Base-by-base conservation (phyloP, 1,284 basidiomycete species). In the Moniliella sp. region DNA sequence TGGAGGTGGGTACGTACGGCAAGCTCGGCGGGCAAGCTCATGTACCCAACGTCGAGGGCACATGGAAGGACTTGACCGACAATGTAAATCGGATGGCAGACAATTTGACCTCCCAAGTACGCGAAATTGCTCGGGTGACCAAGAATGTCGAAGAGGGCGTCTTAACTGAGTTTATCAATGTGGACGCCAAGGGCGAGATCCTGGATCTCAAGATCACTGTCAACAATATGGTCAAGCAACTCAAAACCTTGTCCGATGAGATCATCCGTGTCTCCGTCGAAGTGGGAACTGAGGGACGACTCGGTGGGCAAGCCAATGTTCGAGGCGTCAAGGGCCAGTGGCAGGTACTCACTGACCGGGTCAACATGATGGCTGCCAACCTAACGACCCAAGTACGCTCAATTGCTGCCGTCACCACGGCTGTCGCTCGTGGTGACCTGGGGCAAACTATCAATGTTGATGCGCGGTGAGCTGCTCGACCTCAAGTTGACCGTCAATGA, bases 141-240 rank as follows among this genome's bases (percentile, higher is more conserved):
- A 61, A 59, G 27, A 58, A 55, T 26, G 88, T 97, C 43, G 88
- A 88, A 1, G 69, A 76, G 40, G 88, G 91, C 34, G 82, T 93
- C 54, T 66, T 94, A 31, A 73, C 69, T 44, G 78, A 82, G 62
- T 75, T 76, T 27, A 82, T 94, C 61, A 76, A 82, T 42, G 84
- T 93, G 42, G 84, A 93, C 53, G 86, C 88, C 15, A 80, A 86
- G 59, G 86, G 88, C 39, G 88, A 94, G 66, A 93, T 94, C 70
- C 67, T 91, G 5, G 84, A 93, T 46, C 66, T 94, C 60, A 94
- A 70, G 56, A 62, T 64, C 25, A 61, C 58, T 4, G 58, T 61
- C 37, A 61, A 61, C 42, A 58, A 60, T 42, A 61, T 61, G 58
- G 56, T 43, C 21, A 34, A 52, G 12, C 54, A 55, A 35, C 45